These are phyloP conservation scores for Angomonas desouzai DNA, from an alignment of 208 protist genomes.

Conservation along the genomic window DNA sequence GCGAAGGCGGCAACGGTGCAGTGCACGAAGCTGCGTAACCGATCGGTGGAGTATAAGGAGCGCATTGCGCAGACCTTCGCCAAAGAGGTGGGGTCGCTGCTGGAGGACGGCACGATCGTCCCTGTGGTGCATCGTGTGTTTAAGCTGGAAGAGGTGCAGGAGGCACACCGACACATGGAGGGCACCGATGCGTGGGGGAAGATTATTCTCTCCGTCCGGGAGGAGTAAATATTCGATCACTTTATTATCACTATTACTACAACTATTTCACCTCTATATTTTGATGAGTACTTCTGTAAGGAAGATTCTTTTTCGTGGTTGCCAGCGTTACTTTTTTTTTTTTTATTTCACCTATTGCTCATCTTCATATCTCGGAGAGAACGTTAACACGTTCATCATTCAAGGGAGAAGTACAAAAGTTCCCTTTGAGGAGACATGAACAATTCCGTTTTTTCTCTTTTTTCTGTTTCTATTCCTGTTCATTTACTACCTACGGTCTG, in stretches of 20 bases:
- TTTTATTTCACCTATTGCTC: not conserved
- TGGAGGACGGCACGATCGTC: constrained; percentile 43
- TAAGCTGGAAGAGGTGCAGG: constrained; percentile 54
- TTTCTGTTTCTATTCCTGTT: too few species aligned
- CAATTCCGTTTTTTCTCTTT: not conserved
- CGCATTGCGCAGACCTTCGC: constrained; percentile 47
- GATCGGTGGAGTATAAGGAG: constrained; percentile 53
- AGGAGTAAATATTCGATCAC: constrained; percentile 1
- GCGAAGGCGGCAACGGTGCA: constrained; percentile 55
- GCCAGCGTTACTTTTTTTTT: not conserved
- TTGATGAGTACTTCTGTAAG: not conserved
- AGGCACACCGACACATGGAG: constrained; percentile 58
- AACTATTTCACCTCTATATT: too few species aligned
- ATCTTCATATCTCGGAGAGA: too few species aligned
- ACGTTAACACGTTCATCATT: too few species aligned
- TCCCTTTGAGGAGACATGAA: not conserved
- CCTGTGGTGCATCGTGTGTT: constrained; percentile 69
- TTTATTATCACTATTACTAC: too few species aligned
- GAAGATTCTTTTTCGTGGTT: not conserved
- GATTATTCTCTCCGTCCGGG: constrained; percentile 42
- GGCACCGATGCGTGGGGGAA: constrained; percentile 62
- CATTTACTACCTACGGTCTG: too few species aligned
- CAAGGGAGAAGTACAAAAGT: not conserved
- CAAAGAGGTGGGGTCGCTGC: constrained; percentile 55
- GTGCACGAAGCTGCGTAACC: constrained; percentile 72